A percentile compares a stretch with the other conserved stretches of the same genome.
phyloP scores from a whole-genome alignment of 1,139 yeast species.

The Blastobotrys raffinosifermentans region DNA sequence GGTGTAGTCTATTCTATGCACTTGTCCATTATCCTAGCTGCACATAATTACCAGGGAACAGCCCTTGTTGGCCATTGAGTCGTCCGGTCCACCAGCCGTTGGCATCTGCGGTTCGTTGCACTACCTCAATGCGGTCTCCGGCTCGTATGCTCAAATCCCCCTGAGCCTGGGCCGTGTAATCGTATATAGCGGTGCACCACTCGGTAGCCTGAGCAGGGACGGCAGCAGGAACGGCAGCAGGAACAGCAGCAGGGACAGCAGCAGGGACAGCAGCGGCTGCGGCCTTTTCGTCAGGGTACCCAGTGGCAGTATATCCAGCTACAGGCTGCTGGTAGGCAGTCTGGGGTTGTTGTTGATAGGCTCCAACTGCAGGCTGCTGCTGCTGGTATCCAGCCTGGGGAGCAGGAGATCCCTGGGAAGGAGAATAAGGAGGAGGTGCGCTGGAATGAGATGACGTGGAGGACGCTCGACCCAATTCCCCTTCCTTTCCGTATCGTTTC shows the following conservation, averaged over 20 bases:
- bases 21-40: conserved; percentile 40
- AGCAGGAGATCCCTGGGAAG: conserved; percentile 22
- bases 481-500: conserved; percentile 59
- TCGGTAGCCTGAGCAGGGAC: conserved; percentile 36
- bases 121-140: conserved; percentile 78
- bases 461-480: conserved; percentile 27
- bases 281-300: conserved; percentile 29
- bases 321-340: conserved; percentile 10
- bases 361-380: conserved; percentile 18
- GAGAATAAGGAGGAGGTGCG: conserved; percentile 26
- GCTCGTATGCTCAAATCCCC: conserved; percentile 87
- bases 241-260: conserved; percentile 26
- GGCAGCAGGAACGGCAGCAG: conserved; percentile 39
- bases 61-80: conserved; percentile 78
- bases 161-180: conserved; percentile 74
- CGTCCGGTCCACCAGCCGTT: conserved; percentile 99
- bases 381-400: conserved; percentile 22
- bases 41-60: conserved; percentile 94
- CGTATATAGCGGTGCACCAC: conserved; percentile 70
- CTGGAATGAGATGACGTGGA: conserved; percentile 33
- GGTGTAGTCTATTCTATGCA: too few species aligned
- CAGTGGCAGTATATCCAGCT: conserved; percentile 23
- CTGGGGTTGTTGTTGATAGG: conserved; percentile 13
- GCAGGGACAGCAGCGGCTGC: conserved; percentile 22
- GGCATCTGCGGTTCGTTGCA: conserved; percentile 73